A percentile compares a stretch with the other conserved stretches of the same genome.
phyloP scores from a whole-genome alignment of 225 moss, liverwort and hornwort species.

The Physcomitrellopsis africana region DNA sequence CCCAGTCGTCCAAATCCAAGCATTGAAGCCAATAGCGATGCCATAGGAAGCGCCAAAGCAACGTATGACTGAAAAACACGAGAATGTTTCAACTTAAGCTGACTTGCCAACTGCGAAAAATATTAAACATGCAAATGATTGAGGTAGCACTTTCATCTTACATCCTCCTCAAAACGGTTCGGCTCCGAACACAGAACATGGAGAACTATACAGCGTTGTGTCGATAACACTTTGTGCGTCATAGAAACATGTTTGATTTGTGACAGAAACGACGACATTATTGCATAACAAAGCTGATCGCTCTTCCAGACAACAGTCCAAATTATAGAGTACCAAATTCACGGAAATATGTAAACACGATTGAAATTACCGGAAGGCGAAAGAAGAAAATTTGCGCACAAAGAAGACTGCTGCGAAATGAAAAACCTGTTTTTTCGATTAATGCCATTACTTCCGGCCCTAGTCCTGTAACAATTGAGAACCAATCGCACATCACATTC shows the following conservation, averaged over 20 bases:
- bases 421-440: conserved; percentile 39
- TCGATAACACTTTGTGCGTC: too few relatives aligned
- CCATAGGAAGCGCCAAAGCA: conserved; percentile 49
- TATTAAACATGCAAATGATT: too few relatives aligned
- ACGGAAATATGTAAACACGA: not conserved
- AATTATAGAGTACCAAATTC: not conserved
- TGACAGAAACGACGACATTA: not conserved
- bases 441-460: conserved; percentile 36
- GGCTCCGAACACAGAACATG: too few relatives aligned
- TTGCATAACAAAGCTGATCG: not conserved
- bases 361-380: conserved; percentile 29
- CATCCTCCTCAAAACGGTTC: too few relatives aligned
- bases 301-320: conserved; percentile 1
- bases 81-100: conserved; percentile 15
- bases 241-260: too few relatives aligned
- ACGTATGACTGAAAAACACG: conserved; percentile 39
- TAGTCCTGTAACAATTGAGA: conserved; percentile 26
- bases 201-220: too few relatives aligned
- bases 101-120: not conserved
- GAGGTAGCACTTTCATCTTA: too few relatives aligned
- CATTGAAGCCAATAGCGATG: conserved; percentile 47
- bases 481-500: conserved; percentile 1
- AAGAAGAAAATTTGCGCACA: conserved; percentile 28
- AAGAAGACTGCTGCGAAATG: conserved; percentile 27
- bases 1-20: conserved; percentile 53